Evolutionary conservation across 2,329 filamentous ascomycete genomes (phyloP).

Genomic region (Diaporthe sp.): DNA sequence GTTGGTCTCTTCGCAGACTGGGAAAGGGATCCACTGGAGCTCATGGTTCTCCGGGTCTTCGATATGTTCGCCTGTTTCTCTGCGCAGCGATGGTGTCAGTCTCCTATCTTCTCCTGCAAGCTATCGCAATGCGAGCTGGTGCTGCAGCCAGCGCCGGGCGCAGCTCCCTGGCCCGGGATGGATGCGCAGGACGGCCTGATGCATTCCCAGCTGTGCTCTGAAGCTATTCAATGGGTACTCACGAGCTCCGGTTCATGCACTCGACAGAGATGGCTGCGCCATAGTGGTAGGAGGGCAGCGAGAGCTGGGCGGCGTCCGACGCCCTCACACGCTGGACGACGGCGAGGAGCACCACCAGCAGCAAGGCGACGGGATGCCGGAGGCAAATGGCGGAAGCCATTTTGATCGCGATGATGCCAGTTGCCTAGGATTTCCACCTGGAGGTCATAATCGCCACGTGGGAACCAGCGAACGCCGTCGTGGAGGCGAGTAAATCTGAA

Average conservation of each 20-base stretch:
- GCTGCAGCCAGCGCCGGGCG: not conserved
- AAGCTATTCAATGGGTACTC: constrained; percentile 51
- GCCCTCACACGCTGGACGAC: constrained; percentile 7
- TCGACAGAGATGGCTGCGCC: constrained; percentile 77
- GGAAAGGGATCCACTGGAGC: constrained; percentile 93
- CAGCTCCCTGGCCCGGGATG: not conserved
- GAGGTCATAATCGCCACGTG: constrained; percentile 34
- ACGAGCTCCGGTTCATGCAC: constrained; percentile 82
- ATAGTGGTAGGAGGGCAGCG: constrained; percentile 74
- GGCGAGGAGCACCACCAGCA: constrained; percentile 36
- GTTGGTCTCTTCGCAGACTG: constrained; percentile 88
- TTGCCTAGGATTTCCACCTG: constrained; percentile 18
- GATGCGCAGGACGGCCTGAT: constrained; percentile 7
- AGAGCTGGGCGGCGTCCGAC: constrained; percentile 52
- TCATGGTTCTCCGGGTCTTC: constrained; percentile 80
- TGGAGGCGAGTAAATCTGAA: constrained; percentile 15
- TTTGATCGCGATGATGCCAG: constrained; percentile 33
- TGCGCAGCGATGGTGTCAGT: constrained; percentile 52
- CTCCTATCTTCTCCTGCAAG: not conserved
- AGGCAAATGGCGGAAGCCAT: constrained; percentile 26
- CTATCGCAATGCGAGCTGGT: not conserved
- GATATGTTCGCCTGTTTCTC: constrained; percentile 91
- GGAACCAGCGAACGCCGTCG: not conserved
- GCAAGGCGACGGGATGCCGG: constrained; percentile 30
- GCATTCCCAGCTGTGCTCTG: not conserved